Conservation (phyloP, 1,139 yeast genomes). For the Yamadazyma atmosphaerica region DNA sequence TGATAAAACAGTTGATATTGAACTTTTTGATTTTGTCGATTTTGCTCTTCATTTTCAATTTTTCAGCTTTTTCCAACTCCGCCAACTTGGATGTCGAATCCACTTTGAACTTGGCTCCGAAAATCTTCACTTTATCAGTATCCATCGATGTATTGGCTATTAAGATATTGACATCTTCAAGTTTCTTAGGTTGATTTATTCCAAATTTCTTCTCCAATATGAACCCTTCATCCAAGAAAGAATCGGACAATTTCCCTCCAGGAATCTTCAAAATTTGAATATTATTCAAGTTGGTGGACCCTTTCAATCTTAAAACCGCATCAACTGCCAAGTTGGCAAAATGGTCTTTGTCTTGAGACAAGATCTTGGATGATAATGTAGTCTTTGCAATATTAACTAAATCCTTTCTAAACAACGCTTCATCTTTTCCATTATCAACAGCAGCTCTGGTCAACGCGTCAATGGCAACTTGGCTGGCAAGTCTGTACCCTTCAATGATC, state of each 20-base stretch:
- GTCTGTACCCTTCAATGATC: constrained; percentile 91
- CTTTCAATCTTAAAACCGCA: constrained; percentile 88
- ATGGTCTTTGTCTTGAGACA: constrained; percentile 90
- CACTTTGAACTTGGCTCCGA: constrained; percentile 97
- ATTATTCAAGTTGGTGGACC: constrained; percentile 92
- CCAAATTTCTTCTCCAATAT: constrained; percentile 91
- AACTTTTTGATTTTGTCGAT: constrained; percentile 83
- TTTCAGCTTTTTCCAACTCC: constrained; percentile 93
- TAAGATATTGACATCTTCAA: constrained; percentile 81
- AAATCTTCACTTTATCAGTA: constrained; percentile 94
- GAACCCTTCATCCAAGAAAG: constrained; percentile 94
- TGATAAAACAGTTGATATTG: constrained; percentile 87
- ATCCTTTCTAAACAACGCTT: constrained; percentile 71
- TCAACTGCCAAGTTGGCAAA: constrained; percentile 91
- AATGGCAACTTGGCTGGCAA: constrained; percentile 82
- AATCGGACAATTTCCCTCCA: constrained; percentile 91
- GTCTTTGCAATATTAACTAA: constrained; percentile 87
- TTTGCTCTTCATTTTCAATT: constrained; percentile 86
- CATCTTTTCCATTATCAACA: constrained; percentile 66
- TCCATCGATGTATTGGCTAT: constrained; percentile 97
- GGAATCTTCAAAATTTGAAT: constrained; percentile 91
- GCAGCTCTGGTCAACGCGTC: constrained; percentile 77
- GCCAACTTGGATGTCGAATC: constrained; percentile 95
- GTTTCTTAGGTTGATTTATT: constrained; percentile 85
- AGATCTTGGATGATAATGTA: constrained; percentile 87